Evolutionary conservation across 2,329 filamentous ascomycete species (phyloP).

Genomic region (Aspergillus costaricaensis): DNA sequence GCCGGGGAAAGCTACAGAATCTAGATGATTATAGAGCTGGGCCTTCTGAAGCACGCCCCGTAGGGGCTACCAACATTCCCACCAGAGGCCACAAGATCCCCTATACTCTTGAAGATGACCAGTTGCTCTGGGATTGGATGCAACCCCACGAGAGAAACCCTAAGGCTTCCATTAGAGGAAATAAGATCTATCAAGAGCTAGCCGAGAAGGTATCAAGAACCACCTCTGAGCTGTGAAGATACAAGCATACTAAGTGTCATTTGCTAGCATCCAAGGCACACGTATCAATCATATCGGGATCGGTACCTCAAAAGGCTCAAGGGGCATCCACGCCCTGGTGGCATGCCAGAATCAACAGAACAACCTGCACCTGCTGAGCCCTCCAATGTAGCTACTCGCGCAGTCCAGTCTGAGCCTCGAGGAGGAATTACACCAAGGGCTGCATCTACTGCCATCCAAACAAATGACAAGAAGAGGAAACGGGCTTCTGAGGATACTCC

Average conservation of each 20-base stretch:
- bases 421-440: slow-evolving; percentile 7
- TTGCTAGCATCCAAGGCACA: slow-evolving; percentile 45
- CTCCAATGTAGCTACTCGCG: slow-evolving; percentile 11
- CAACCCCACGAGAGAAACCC: slow-evolving; percentile 35
- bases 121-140: slow-evolving; percentile 48
- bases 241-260: not conserved
- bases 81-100: slow-evolving; percentile 33
- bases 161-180: slow-evolving; percentile 40
- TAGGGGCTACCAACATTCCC: slow-evolving; percentile 44
- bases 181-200: slow-evolving; percentile 49
- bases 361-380: not conserved
- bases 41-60: slow-evolving; percentile 46
- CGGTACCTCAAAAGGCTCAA: slow-evolving; percentile 48
- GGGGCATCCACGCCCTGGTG: slow-evolving; percentile 38
- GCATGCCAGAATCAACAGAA: slow-evolving; percentile 15
- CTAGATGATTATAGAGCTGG: slow-evolving; percentile 52
- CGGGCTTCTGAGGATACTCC: slow-evolving; percentile 12
- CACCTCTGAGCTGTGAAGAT: not conserved
- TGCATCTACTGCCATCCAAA: not conserved
- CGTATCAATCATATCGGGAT: slow-evolving; percentile 53
- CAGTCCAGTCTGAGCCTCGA: not conserved
- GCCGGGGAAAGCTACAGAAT: slow-evolving; percentile 50
- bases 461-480: slow-evolving; percentile 27
- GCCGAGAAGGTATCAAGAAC: slow-evolving; percentile 37
- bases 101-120: slow-evolving; percentile 49